Evolutionary conservation across 2,329 filamentous ascomycete genomes (phyloP).

Genomic region (Parastagonospora avenae): DNA sequence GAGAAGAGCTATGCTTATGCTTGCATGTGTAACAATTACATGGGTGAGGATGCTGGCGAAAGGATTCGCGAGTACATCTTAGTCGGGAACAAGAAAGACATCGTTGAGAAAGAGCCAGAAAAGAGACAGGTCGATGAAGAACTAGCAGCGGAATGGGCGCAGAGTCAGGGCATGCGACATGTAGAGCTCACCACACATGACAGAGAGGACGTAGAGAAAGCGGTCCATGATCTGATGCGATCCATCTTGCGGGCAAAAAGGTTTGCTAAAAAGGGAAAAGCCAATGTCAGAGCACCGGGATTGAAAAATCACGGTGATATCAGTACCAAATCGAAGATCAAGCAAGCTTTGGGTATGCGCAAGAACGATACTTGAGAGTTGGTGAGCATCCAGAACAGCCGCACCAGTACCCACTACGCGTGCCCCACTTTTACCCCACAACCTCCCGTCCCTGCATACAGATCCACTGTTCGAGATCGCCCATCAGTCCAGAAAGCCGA

Average conservation of each 20-base stretch:
- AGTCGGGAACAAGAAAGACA: constrained; percentile 34
- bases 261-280: constrained; percentile 11
- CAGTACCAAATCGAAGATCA: not conserved
- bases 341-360: not conserved
- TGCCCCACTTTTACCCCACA: not conserved
- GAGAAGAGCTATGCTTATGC: constrained; percentile 21
- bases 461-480: not conserved
- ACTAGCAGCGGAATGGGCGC: constrained; percentile 29
- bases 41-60: not conserved
- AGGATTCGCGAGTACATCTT: constrained; percentile 26
- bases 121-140: constrained; percentile 20
- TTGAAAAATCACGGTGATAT: not conserved
- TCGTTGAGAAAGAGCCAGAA: constrained; percentile 4
- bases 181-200: constrained; percentile 24
- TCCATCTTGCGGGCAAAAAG: constrained; percentile 11
- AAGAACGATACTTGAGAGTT: not conserved
- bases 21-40: constrained; percentile 6
- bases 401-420: not conserved
- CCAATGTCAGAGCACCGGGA: not conserved
- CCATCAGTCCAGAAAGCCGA: not conserved
- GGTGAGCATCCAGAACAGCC: not conserved
- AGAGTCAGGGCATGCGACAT: constrained; percentile 23
- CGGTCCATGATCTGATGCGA: constrained; percentile 20
- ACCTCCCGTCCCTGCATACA: not conserved
- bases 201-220: constrained; percentile 12